Percentiles rank a stretch among this genome's conserved stretches.
phyloP scores from a whole-genome alignment of 2,329 filamentous ascomycete species.

The Colletotrichum euphorbiae region DNA sequence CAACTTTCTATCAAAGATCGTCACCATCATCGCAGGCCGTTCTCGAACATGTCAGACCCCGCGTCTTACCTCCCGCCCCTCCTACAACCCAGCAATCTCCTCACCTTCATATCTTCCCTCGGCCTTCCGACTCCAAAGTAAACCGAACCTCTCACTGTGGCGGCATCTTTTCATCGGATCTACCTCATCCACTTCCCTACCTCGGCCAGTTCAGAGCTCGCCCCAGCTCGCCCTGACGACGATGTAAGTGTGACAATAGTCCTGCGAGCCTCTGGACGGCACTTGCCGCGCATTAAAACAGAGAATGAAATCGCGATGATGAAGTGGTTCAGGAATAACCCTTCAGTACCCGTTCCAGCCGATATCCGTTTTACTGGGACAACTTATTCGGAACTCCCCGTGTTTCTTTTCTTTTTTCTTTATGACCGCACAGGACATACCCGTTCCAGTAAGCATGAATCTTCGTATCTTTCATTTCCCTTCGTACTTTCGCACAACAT shows the following conservation, averaged over 20 bases:
- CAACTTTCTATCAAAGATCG: not conserved
- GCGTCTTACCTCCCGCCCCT: slow-evolving; percentile 19
- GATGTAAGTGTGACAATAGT: slow-evolving; percentile 40
- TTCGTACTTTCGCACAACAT: too few relatives aligned
- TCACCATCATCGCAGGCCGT: not conserved
- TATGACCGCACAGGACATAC: too few relatives aligned
- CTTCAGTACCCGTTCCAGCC: slow-evolving; percentile 49
- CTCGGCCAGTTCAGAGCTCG: not conserved
- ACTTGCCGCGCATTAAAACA: slow-evolving; percentile 51
- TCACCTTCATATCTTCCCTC: slow-evolving; percentile 39
- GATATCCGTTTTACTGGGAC: too few relatives aligned
- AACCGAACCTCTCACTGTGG: slow-evolving; percentile 40
- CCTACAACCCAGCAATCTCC: slow-evolving; percentile 17
- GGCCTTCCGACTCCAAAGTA: slow-evolving; percentile 35
- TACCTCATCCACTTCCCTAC: slow-evolving; percentile 43
- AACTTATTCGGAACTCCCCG: too few relatives aligned
- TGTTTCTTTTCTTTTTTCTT: too few relatives aligned
- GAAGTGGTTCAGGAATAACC: slow-evolving; percentile 46
- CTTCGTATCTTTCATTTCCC: too few relatives aligned
- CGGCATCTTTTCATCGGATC: slow-evolving; percentile 45
- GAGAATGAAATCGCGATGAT: slow-evolving; percentile 54
- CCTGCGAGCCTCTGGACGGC: slow-evolving; percentile 51
- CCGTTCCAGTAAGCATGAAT: too few relatives aligned
- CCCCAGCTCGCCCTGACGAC: slow-evolving; percentile 2
- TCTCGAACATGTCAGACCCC: not conserved